Conservation (phyloP, 331 rosid genomes). For the Rhamnella rubrinervis region DNA sequence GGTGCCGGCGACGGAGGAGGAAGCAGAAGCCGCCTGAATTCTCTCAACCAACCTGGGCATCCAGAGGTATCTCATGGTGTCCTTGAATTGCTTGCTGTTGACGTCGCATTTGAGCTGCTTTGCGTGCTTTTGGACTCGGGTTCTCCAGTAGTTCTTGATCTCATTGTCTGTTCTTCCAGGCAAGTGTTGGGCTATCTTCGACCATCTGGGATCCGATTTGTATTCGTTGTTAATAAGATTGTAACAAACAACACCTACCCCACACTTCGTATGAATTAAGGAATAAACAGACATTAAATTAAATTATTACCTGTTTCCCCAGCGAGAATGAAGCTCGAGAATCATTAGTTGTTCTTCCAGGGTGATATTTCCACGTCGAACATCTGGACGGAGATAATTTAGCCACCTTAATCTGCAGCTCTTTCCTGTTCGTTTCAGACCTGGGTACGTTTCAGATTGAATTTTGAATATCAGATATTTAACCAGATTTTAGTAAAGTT, state of each 20-base stretch:
- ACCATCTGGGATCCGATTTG: constrained; percentile 53
- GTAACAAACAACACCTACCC: no score
- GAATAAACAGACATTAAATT: no score
- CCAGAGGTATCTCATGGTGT: constrained; percentile 93
- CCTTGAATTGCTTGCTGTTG: constrained; percentile 96
- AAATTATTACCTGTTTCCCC: constrained; percentile 69
- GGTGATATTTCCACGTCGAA: constrained; percentile 88
- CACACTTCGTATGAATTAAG: background rate
- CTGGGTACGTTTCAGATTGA: constrained; percentile 21
- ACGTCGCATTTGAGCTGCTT: constrained; percentile 97
- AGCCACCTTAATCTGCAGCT: constrained; percentile 92
- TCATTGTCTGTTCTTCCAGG: constrained; percentile 95
- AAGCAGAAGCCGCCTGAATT: constrained; percentile 59
- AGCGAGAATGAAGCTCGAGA: constrained; percentile 84
- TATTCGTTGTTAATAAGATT: background rate
- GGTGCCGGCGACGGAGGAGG: constrained; percentile 7
- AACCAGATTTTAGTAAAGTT: constrained; percentile 28
- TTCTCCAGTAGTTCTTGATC: constrained; percentile 94
- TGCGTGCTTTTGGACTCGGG: constrained; percentile 93
- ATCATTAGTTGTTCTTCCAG: constrained; percentile 79
- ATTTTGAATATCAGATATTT: background rate
- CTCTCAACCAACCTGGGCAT: constrained; percentile 93
- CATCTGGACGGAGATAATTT: constrained; percentile 84
- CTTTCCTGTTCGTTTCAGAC: constrained; percentile 78
- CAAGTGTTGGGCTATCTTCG: constrained; percentile 85